Base-by-base conservation (phyloP, 768 basidiomycete genomes). In the Phlebiopsis flavidoalba region DNA sequence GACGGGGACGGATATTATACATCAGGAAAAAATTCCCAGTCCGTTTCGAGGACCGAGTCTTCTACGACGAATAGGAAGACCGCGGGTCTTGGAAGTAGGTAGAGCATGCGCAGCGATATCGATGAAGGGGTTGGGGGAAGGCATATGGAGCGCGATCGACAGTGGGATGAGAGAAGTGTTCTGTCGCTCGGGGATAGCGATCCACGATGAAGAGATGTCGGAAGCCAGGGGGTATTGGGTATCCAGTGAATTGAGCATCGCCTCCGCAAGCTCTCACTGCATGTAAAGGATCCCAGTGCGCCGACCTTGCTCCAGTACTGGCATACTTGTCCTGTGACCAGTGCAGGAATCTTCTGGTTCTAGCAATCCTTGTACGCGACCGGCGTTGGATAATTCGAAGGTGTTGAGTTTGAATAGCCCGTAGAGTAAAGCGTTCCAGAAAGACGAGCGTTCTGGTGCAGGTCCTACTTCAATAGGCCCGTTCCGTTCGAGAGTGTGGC, bases 351-450 rank as follows among this genome's bases (percentile, higher is more conserved):
- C 70, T 70, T 49, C 69, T 1, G 36, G 53, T 19, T 60, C 59
- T 31, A 67, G 72, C 35, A 55, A 67, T 57, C 59, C 46, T 66
- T 53, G 67, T 46, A 35, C 57, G 58, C 46, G 33, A 3, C 12
- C 51, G 35, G 21, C 59, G 60, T 33, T 60, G 40, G 1, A 24
- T 19, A 58, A 62, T 66, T 24, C n/a, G 60, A 49, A 12, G 57
- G 63, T 15, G 51, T 57, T 5, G 62, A n/a, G 64, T 8, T 53
- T 58, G 61, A 72, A 68, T 17, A 86, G 72, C 10, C n/a, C 74
- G 70, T 12, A 90, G 71, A 8, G 83, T 75, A 1, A n/a, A n/a
- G 84, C 83, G 58, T 88, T 88, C 73, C 85, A 89, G 68, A 89
- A 89, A n/a, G n/a, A 49, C 81, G 77, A n/a, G 79, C 81, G 64